These are phyloP conservation scores for Stephanodiscus triporus DNA, from an alignment of 108 stramenopile genomes.

Conservation along the genomic window DNA sequence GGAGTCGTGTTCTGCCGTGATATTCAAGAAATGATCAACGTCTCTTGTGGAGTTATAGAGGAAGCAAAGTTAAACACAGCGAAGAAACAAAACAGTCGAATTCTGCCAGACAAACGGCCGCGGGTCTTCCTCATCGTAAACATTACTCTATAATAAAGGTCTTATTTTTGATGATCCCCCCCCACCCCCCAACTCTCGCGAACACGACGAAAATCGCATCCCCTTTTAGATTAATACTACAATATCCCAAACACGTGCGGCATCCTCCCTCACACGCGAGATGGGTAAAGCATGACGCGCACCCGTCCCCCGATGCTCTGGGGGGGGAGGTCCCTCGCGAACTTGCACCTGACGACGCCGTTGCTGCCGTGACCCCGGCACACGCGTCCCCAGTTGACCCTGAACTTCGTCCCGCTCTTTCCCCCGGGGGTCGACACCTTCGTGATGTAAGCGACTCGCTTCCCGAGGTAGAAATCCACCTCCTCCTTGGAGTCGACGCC, in stretches of 20 bases:
- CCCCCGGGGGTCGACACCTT: slow-evolving; percentile 72
- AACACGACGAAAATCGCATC: neutral
- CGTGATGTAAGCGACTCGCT: slow-evolving; percentile 99
- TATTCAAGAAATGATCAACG: too few species aligned
- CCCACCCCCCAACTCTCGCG: neutral
- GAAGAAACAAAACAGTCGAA: neutral
- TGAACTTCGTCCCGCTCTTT: slow-evolving; percentile 92
- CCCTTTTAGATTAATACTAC: neutral
- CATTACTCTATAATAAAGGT: neutral
- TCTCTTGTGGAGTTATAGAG: neutral
- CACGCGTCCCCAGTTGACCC: slow-evolving; percentile 99
- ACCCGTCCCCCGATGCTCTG: slow-evolving; percentile 92
- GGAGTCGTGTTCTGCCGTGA: too few species aligned
- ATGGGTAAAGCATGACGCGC: slow-evolving; percentile 93
- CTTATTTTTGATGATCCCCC: neutral
- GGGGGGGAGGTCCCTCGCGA: slow-evolving; percentile 93
- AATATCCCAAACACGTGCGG: neutral
- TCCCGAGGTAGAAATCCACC: slow-evolving; percentile 97
- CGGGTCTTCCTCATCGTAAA: neutral
- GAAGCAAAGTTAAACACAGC: neutral
- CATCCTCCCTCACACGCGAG: slow-evolving; percentile 45
- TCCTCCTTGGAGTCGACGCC: slow-evolving; percentile 93
- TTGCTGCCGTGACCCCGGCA: slow-evolving; percentile 95
- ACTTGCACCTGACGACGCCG: slow-evolving; percentile 98
- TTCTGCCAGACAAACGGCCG: too few species aligned